Base-by-base conservation (phyloP, 1,284 basidiomycete genomes). In the Jaminaea rosea region DNA sequence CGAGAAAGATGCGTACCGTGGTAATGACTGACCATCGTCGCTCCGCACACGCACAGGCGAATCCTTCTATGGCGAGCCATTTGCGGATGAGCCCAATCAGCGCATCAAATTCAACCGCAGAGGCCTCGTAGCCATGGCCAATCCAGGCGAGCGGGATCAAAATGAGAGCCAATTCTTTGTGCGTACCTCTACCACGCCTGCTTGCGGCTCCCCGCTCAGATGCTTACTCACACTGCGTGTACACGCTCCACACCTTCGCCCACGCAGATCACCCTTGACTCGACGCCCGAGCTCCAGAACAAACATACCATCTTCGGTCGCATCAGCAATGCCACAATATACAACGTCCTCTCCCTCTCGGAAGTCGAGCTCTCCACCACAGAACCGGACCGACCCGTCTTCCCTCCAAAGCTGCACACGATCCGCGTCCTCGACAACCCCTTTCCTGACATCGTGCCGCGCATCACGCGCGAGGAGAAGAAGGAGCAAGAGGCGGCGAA, bases 401-500 rank as follows among this genome's bases (percentile, higher is more conserved):
- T 93, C 19, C 89, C 93, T 0, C 90, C 91, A 0, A 91, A 87
- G 69, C 88, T 98, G 70, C 84, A 84, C 59, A 81, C 80, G 1
- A 79, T 93, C 32, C 81, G 84, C 15, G 87, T 96, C 50, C 70
- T 91, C 13, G 88, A 94, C 52, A 93, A 96, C 69, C 92, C 93
- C 0, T 97, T 94, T 70, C 82, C 84, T 45, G 91, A 97, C 69
- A 93, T 97, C 60, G 81, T 91, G 26, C 92, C 93, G 1, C 84
- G 93, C n/a, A 94, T 96, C 59, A 98, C 93, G 0, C 88, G 88
- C 0, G 87, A 84, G 1, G 91, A 97, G 76, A 85, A 86, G 57
- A 81, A 83, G 37, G 84, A 80, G 0, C 91, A 94, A 72, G 84
- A 85, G 57, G 79, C 81, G 63, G 79, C 79, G 44, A 87, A 89